Conservation (phyloP, 768 basidiomycete species). For the Lactarius trivialis region DNA sequence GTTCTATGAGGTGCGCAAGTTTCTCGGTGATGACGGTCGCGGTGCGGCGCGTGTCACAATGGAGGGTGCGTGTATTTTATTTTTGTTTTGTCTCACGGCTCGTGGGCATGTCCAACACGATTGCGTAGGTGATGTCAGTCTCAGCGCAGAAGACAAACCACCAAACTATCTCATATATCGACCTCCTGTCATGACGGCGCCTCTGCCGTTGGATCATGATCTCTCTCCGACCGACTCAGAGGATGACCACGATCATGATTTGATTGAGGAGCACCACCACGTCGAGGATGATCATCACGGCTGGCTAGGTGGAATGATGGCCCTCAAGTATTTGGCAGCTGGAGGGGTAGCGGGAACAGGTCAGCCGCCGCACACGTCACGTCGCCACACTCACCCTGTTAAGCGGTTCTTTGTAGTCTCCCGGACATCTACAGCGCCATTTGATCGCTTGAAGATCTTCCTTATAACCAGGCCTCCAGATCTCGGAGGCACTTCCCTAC, state of each 20-base stretch:
- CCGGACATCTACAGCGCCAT: conserved; percentile 93
- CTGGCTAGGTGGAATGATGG: conserved; percentile 61
- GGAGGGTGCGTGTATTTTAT: conserved; percentile 55
- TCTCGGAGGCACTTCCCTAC: conserved; percentile 47
- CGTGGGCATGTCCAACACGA: conserved; percentile 4
- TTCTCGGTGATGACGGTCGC: conserved; percentile 66
- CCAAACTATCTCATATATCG: conserved; percentile 26
- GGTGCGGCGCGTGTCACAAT: conserved; percentile 78
- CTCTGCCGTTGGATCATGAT: not conserved
- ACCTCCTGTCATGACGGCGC: conserved; percentile 8
- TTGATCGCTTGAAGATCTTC: conserved; percentile 94
- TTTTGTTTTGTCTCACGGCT: conserved; percentile 1
- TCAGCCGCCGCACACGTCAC: conserved; percentile 34
- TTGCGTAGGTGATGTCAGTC: conserved; percentile 61
- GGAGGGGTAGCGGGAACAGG: conserved; percentile 94
- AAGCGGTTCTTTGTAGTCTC: conserved; percentile 55
- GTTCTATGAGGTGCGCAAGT: conserved; percentile 67
- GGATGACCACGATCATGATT: conserved; percentile 33
- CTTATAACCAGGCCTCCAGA: conserved; percentile 85
- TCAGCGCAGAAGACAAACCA: conserved; percentile 70
- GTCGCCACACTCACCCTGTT: not conserved
- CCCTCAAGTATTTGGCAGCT: conserved; percentile 85
- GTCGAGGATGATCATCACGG: conserved; percentile 52
- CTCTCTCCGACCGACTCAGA: conserved; percentile 27
- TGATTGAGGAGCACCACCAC: conserved; percentile 31